phyloP scores from a whole-genome alignment of 2,329 filamentous ascomycete species.

The Colletotrichum spinosum region DNA sequence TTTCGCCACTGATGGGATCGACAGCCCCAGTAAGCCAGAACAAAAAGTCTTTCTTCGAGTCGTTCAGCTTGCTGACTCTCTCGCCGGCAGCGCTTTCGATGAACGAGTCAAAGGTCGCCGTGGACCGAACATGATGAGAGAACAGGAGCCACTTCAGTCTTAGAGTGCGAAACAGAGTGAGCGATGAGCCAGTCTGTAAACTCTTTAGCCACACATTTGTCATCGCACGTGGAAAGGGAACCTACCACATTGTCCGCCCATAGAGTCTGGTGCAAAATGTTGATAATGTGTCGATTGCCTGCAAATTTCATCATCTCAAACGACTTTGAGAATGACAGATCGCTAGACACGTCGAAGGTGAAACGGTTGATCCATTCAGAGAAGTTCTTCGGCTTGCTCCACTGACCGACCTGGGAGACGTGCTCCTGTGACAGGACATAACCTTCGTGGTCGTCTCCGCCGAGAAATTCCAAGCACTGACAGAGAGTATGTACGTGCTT shows the following conservation, averaged over 20 bases:
- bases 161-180: slow-evolving; percentile 3
- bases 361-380: slow-evolving; percentile 25
- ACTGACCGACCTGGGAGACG: neutral
- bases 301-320: slow-evolving; percentile 19
- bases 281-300: slow-evolving; percentile 8
- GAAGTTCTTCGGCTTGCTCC: slow-evolving; percentile 25
- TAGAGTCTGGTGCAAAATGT: slow-evolving; percentile 21
- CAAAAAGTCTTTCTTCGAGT: slow-evolving; percentile 25
- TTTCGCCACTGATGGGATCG: slow-evolving; percentile 4
- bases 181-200: slow-evolving; percentile 1
- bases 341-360: slow-evolving; percentile 27
- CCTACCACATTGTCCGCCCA: slow-evolving; percentile 26
- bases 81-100: slow-evolving; percentile 6
- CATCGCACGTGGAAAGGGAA: neutral
- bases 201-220: neutral
- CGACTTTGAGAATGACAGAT: slow-evolving; percentile 18
- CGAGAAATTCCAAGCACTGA: slow-evolving; percentile 23
- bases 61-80: slow-evolving; percentile 13
- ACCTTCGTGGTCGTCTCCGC: slow-evolving; percentile 9
- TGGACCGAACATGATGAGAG: slow-evolving; percentile 8
- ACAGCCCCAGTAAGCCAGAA: slow-evolving; percentile 25
- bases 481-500: slow-evolving; percentile 19
- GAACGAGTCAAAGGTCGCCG: slow-evolving; percentile 15
- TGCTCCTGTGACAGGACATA: neutral
- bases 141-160: slow-evolving; percentile 22